Conservation (phyloP, 2,329 filamentous ascomycete species). For the Helotiales sp. region DNA sequence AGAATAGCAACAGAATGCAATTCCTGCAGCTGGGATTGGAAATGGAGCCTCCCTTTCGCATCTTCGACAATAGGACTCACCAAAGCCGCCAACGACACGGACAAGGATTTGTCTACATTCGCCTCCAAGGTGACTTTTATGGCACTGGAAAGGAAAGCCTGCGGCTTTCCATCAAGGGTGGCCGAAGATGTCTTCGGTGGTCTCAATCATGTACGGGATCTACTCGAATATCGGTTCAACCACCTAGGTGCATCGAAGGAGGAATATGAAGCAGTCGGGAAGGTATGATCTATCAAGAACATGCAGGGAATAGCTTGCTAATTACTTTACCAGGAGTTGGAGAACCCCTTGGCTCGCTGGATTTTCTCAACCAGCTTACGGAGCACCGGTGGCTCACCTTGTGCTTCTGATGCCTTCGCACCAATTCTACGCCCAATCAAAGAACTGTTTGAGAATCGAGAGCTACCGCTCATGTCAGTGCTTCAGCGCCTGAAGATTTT, state of each 20-base stretch:
- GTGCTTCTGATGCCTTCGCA: constrained; percentile 7
- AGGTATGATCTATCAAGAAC: constrained; percentile 7
- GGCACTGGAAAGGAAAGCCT: constrained; percentile 7
- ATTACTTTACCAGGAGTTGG: constrained; percentile 5
- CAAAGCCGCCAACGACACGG: neutral
- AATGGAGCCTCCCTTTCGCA: constrained; percentile 3
- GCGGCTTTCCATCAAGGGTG: constrained; percentile 1
- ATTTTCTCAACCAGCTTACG: constrained; percentile 12
- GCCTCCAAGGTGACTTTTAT: constrained; percentile 6
- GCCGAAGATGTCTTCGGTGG: neutral
- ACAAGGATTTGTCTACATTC: neutral
- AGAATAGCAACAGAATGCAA: constrained; percentile 13
- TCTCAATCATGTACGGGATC: constrained; percentile 8
- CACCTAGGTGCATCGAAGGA: neutral
- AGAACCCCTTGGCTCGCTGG: constrained; percentile 14
- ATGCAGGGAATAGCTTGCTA: constrained; percentile 4
- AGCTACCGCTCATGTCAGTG: constrained; percentile 10
- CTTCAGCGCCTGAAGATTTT: constrained; percentile 14
- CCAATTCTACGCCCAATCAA: constrained; percentile 11
- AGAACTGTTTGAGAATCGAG: constrained; percentile 13
- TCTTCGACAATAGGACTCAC: constrained; percentile 5
- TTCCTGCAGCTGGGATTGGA: constrained; percentile 8
- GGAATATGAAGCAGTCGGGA: constrained; percentile 8
- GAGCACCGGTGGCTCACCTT: constrained; percentile 8
- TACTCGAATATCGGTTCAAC: constrained; percentile 10